Conservation (phyloP, 345 rosid genomes). For the Eucalyptus victrix region DNA sequence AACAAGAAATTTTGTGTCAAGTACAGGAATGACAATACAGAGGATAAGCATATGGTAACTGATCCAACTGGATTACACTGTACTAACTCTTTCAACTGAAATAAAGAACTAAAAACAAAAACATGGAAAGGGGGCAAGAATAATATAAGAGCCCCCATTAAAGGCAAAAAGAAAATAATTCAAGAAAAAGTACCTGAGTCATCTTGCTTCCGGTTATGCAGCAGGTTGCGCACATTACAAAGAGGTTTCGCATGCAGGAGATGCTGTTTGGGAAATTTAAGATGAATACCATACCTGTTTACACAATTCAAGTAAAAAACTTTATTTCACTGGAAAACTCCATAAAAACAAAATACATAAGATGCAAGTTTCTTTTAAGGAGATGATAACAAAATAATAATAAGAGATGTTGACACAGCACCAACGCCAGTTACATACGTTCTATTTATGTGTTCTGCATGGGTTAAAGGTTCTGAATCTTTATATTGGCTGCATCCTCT, state of each 20-base stretch:
- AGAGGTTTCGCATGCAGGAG: slow-evolving; percentile 75
- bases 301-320: neutral
- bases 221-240: slow-evolving; percentile 63
- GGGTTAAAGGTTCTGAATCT: slow-evolving; percentile 20
- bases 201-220: slow-evolving; percentile 47
- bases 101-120: neutral
- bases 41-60: neutral
- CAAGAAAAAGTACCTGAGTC: slow-evolving; percentile 35
- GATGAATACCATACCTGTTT: slow-evolving; percentile 51
- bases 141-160: neutral
- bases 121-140: neutral
- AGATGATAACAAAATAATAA: neutral
- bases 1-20: neutral
- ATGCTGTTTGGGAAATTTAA: slow-evolving; percentile 52
- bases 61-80: neutral
- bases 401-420: neutral
- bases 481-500: slow-evolving; percentile 32
- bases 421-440: slow-evolving; percentile 31
- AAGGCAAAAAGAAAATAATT: neutral
- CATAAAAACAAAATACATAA: neutral
- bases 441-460: slow-evolving; percentile 27
- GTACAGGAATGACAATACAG: neutral
- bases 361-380: neutral
- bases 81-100: neutral
- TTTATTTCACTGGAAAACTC: neutral